phyloP scores from a whole-genome alignment of 225 moss, liverwort and hornwort species.

The Rhytidiadelphus loreus region DNA sequence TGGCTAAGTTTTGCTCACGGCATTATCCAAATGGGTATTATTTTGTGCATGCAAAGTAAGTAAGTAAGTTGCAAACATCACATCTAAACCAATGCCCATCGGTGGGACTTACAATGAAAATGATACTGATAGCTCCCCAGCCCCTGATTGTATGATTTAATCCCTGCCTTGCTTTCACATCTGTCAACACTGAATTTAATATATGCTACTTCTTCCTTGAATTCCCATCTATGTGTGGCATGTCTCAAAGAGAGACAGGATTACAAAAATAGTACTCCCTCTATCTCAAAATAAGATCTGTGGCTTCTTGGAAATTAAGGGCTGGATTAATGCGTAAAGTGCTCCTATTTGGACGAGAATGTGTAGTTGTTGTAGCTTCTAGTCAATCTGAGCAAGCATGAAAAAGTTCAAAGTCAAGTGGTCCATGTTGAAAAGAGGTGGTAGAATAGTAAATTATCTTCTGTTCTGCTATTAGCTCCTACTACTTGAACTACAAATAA shows the following conservation, averaged over 20 bases:
- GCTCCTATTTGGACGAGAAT: background rate
- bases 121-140: background rate
- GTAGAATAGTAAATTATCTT: background rate
- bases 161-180: background rate
- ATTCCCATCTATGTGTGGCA: background rate
- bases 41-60: background rate
- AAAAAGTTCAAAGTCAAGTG: background rate
- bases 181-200: background rate
- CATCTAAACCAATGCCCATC: no score
- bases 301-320: fast-evolving
- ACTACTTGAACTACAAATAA: no score
- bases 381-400: fast-evolving
- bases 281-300: background rate
- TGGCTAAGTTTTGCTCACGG: background rate
- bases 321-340: fast-evolving
- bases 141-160: background rate
- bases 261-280: background rate
- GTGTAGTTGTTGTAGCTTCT: background rate
- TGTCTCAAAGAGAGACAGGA: background rate
- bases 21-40: background rate
- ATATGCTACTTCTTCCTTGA: background rate
- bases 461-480: fast-evolving
- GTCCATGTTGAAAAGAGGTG: fast-evolving
- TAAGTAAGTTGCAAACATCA: no score
- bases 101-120: background rate